Conservation (phyloP, 164 flowering plant genomes). For the Annona cherimola region DNA sequence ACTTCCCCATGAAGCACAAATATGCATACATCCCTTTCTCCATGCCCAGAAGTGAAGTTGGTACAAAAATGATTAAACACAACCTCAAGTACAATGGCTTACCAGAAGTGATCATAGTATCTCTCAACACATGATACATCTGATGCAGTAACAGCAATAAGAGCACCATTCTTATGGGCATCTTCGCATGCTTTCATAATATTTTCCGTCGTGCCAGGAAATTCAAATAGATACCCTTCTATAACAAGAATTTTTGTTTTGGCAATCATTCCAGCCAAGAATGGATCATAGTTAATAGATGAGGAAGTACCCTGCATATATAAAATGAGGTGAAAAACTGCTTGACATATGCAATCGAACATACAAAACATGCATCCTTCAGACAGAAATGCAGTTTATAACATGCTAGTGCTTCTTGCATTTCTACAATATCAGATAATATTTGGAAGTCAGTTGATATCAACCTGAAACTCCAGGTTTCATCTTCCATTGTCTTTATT, state of each 20-base stretch:
- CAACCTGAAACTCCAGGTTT: no score
- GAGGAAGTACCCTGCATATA: slow-evolving; percentile 84
- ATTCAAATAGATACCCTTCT: slow-evolving; percentile 92
- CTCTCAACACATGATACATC: slow-evolving; percentile 88
- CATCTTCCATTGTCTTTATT: no score
- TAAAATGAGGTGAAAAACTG: not conserved
- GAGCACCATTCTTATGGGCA: slow-evolving; percentile 68
- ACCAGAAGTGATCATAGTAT: slow-evolving; percentile 93
- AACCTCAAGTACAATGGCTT: slow-evolving; percentile 10
- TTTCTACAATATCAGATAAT: no score
- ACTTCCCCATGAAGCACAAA: no score
- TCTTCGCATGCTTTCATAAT: slow-evolving; percentile 74
- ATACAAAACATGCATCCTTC: not conserved
- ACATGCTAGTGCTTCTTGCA: not conserved
- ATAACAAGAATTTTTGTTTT: slow-evolving; percentile 79
- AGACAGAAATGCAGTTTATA: not conserved
- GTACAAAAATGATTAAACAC: not conserved
- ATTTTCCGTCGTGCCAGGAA: slow-evolving; percentile 76
- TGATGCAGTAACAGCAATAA: slow-evolving; percentile 91
- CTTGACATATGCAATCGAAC: not conserved
- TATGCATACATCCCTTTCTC: no score
- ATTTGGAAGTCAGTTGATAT: no score
- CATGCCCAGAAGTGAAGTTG: no score
- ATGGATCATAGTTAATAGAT: slow-evolving; percentile 52
- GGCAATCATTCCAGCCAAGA: slow-evolving; percentile 56